Base-by-base conservation (phyloP, 2,329 filamentous ascomycete genomes). In the Diplodia sapinea region DNA sequence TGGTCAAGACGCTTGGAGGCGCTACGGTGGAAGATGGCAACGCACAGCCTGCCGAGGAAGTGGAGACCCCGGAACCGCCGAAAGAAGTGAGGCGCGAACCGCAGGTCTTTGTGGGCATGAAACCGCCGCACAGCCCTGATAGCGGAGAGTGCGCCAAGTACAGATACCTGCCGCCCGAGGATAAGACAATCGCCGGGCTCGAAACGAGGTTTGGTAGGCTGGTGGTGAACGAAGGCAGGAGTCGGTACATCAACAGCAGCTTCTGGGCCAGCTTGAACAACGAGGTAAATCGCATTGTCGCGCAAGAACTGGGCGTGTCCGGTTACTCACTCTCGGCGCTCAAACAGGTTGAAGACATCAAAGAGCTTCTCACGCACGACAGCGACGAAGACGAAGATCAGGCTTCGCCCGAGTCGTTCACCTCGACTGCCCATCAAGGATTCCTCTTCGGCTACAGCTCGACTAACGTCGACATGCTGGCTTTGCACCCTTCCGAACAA, bases 201-300 rank as follows among this genome's bases (percentile, higher is more conserved):
- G 81, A 84, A 73, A 85, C 79, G 54, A 82, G 87, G 66, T 89
- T 91, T 76, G 89, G 91, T 2, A 82, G 90, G 38, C 78, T 94
- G 64, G 89, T 93, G 0, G 79, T 93, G 43, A 89, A 90, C 70
- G 89, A 93, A 66, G 89, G 88, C 49, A 87, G 86, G 68, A 88
- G 87, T 66, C 83, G 89, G 74, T 94, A 93, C 75, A 87, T 94
- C 71, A 92, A 89, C 79, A 91, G 88, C 75, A 89, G 87, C 7
- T 92, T 93, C 73, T 93, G 90, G 90, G 87, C 89, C 23, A 91
- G 87, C 70, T 82, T 94, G 63, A 91, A 89, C 69, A 91, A 92
- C 65, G 90, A 93, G 83, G 88, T 89, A 78, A 66, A 80, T 71
- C 57, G 59, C 17, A 23, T 33, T 31, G 13, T 40, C 33, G 57